Base-by-base conservation (phyloP, 169 alveolate genomes). In the Cryptosporidium xiaoi region DNA sequence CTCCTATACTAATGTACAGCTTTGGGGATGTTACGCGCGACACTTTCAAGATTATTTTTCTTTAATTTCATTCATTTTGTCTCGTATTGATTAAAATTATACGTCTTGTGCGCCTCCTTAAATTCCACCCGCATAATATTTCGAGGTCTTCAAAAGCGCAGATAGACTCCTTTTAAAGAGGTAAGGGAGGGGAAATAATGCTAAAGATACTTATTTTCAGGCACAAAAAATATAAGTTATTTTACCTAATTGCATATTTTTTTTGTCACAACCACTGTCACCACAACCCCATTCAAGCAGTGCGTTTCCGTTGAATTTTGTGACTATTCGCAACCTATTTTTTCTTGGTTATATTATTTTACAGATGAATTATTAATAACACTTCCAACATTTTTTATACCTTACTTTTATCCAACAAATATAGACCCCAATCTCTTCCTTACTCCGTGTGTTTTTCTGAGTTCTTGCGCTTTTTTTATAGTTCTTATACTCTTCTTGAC, bases 81-180 rank as follows among this genome's bases (percentile, higher is more conserved):
- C 83, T 69, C 83, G 83, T 69, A 51, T 1, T 69, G 55, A 27
- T 53, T 36, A 24, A 33, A 69, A 64, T 20, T 44, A 53, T 69
- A 69, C 83, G 83, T 69, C 83, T 69, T 69, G n/a, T 51, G 67
- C 83, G 83, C 51, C 83, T 69, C 67, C 51, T 51, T 6, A 4
- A 29, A 69, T 64, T 69, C 4, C 67, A 31, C 67, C 67, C 83
- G 83, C 83, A 51, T 29, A 46, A 15, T 12, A 66, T 36, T 27
- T 27, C 18, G 24, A 29, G 82, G 64, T 48, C 64, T 48, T 29
- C 1, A 8, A 6, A 8, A 40, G 48, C 48, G 48, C 48, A 40
- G 48, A 8, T 40, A 40, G 0, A 40, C 48, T 8, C 48, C 10
- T 8, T 8, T 40, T 0, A 6, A 8, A 8, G 48, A 8, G 48